These are phyloP conservation scores for Debaryomyces fabryi DNA, from an alignment of 1,139 yeast genomes.

Conservation along the genomic window DNA sequence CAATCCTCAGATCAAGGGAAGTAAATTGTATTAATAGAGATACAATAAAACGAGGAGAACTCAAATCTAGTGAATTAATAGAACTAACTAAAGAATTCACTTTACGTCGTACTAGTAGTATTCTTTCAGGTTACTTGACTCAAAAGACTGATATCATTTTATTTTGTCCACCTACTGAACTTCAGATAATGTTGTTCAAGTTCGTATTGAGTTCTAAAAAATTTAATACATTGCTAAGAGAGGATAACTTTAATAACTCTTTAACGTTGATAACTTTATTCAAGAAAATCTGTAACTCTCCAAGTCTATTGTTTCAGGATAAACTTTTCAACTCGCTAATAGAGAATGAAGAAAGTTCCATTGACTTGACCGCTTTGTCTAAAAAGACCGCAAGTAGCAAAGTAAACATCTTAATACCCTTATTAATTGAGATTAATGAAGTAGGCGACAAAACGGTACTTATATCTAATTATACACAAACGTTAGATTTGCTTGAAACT, in stretches of 20 bases:
- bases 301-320: conserved; percentile 57
- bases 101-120: conserved; percentile 70
- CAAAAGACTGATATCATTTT: conserved; percentile 77
- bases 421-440: conserved; percentile 45
- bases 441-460: conserved; percentile 77
- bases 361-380: conserved; percentile 15
- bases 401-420: conserved; percentile 52
- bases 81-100: conserved; percentile 66
- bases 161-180: conserved; percentile 72
- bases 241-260: conserved; percentile 35
- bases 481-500: conserved; percentile 73
- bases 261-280: conserved; percentile 73
- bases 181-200: conserved; percentile 60
- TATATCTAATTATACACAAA: conserved; percentile 87
- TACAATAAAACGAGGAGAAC: conserved; percentile 58
- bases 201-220: conserved; percentile 48
- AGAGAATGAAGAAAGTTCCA: conserved; percentile 3
- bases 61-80: conserved; percentile 62
- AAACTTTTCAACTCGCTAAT: conserved; percentile 29
- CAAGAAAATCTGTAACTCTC: conserved; percentile 40
- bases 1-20: conserved; percentile 76
- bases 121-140: conserved; percentile 57
- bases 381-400: conserved; percentile 54
- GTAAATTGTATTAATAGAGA: conserved; percentile 60
- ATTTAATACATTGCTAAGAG: conserved; percentile 32